Base-by-base conservation (phyloP, 331 rosid genomes). In the Pyracantha coccinea region DNA sequence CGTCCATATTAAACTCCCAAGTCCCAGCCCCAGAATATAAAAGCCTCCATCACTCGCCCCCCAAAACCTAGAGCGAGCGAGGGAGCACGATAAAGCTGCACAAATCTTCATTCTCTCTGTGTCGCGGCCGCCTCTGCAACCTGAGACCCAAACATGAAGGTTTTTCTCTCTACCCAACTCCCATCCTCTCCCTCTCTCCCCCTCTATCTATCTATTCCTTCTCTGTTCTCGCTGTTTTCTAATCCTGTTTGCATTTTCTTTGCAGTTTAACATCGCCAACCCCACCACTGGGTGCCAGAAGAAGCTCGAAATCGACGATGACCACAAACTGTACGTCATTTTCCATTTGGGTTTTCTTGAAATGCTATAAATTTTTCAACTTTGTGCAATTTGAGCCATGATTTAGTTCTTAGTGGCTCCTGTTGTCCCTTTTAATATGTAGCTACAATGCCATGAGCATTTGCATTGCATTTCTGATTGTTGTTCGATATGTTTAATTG, bases 251-350 rank as follows among this genome's bases (percentile, higher is more conserved):
- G 38, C 23, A 41, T 41, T 72, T 59, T 13, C 6, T 61, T 76
- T 73, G 53, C 90, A 92, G 97, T 92, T 89, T 68, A 92, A 92
- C 83, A 88, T 92, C 74, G 97, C 97, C 15, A 89, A 92, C 78
- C 97, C 97, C 53, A 92, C 96, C 44, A 92, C 96, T 61, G 97
- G 97, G 66, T 92, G 97, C 88, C 97, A 92, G 90, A 92, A 84
- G 83, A 87, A 87, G 86, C 83, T 87, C 15, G 90, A 87, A 73
- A 92, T 92, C 69, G 96, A 92, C 64, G 97, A 92, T 70, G 96
- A 92, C 71, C 86, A 58, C 80, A 89, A 92, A 71, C 96, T 92
- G 96, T 88, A 85, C 81, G 79, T 23, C 5, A 8, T 17, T 21
- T 13, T 7, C 33, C 8, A 16, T 1, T 53, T 33, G 15, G 41